These are phyloP conservation scores for Acanthamoeba triangularis DNA, from an alignment of 208 protist species.

Conservation along the genomic window DNA sequence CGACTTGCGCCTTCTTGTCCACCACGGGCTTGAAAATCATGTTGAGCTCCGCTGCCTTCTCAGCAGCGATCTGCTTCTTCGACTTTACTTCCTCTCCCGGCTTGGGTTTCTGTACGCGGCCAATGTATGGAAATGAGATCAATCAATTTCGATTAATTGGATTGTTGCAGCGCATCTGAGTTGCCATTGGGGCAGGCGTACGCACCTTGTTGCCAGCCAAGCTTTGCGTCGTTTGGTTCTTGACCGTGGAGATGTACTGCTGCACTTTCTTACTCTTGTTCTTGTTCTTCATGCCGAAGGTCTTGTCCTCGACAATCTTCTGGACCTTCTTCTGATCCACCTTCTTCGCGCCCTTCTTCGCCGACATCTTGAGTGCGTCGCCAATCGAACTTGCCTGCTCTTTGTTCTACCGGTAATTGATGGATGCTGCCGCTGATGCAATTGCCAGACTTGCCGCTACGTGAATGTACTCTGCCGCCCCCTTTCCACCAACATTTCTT, in stretches of 20 bases:
- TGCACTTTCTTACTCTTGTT: slow-evolving; percentile 89
- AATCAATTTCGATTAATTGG: neutral
- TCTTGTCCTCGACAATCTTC: slow-evolving; percentile 91
- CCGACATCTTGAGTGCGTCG: slow-evolving; percentile 75
- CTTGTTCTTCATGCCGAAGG: slow-evolving; percentile 93
- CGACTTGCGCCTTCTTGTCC: slow-evolving; percentile 63
- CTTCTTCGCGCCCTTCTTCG: slow-evolving; percentile 86
- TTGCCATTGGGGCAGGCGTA: neutral
- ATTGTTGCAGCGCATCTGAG: neutral
- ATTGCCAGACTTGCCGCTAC: too few relatives aligned
- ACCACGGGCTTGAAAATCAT: slow-evolving; percentile 38
- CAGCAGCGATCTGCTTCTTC: slow-evolving; percentile 73
- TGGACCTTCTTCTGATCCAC: slow-evolving; percentile 85
- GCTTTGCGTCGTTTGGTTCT: slow-evolving; percentile 11
- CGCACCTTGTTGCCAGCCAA: neutral
- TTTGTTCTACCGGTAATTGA: neutral
- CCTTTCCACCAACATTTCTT: neutral
- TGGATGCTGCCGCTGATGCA: neutral
- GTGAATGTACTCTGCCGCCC: too few relatives aligned
- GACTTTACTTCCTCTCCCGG: slow-evolving; percentile 76
- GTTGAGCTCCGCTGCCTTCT: slow-evolving; percentile 74
- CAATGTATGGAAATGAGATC: neutral
- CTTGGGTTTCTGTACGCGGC: neutral
- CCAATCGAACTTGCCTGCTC: neutral
- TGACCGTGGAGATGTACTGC: slow-evolving; percentile 61